phyloP scores from a whole-genome alignment of 257 asterid species.

The Marsdenia floribunda region DNA sequence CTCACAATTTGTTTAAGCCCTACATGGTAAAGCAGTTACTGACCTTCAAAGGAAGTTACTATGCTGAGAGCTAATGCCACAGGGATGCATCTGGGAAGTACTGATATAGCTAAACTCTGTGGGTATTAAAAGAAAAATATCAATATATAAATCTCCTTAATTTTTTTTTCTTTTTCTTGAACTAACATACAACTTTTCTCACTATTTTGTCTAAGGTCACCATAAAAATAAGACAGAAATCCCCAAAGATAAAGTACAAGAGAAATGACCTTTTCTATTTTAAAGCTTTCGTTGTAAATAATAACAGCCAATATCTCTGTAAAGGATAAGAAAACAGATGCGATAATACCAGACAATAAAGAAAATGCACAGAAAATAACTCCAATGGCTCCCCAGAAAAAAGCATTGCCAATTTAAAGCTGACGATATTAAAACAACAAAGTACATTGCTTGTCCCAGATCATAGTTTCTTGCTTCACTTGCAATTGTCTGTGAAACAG shows the following conservation, averaged over 20 bases:
- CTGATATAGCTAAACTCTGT: slow-evolving; percentile 60
- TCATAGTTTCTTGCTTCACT: slow-evolving; percentile 19
- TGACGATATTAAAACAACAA: slow-evolving; percentile 14
- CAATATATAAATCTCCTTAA: too few relatives aligned
- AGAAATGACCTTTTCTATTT: slow-evolving; percentile 22
- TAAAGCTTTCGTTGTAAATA: slow-evolving; percentile 22
- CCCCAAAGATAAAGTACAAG: slow-evolving; percentile 32
- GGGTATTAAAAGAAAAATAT: too few relatives aligned
- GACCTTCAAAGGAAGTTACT: slow-evolving; percentile 88
- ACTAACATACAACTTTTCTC: too few relatives aligned
- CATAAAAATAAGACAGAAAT: slow-evolving; percentile 27
- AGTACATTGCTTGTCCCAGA: slow-evolving; percentile 22
- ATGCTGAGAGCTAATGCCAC: slow-evolving; percentile 99
- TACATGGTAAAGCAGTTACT: neutral
- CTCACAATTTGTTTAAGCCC: neutral
- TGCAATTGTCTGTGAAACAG: too few relatives aligned
- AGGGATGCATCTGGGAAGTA: slow-evolving; percentile 97
- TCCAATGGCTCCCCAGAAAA: slow-evolving; percentile 23
- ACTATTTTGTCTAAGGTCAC: slow-evolving; percentile 16
- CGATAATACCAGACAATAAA: slow-evolving; percentile 20
- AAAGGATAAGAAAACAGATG: slow-evolving; percentile 19
- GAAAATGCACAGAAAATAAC: slow-evolving; percentile 25
- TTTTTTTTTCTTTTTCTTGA: too few relatives aligned
- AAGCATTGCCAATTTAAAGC: slow-evolving; percentile 28
- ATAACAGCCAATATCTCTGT: slow-evolving; percentile 20